phyloP scores from a whole-genome alignment of 1,139 yeast species.

The Diutina siamensis region DNA sequence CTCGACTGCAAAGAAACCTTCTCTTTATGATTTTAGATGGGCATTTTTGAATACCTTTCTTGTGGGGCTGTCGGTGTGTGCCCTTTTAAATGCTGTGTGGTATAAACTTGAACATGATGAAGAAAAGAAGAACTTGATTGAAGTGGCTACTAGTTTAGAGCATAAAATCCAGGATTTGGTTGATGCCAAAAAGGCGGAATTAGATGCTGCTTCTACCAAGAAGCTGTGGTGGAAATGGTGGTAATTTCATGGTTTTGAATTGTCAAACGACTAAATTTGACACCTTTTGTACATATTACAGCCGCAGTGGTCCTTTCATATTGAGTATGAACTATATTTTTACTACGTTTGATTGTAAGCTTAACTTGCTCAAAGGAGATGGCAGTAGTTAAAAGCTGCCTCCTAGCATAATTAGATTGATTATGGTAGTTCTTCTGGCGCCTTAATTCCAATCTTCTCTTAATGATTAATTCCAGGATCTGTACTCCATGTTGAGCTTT shows the following conservation, averaged over 20 bases:
- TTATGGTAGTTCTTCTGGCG: too few relatives aligned
- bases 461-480: too few relatives aligned
- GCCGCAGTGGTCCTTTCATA: too few relatives aligned
- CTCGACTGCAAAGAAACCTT: constrained; percentile 18
- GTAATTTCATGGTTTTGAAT: not conserved
- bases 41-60: constrained; percentile 31
- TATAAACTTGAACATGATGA: constrained; percentile 22
- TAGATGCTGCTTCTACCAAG: constrained; percentile 7
- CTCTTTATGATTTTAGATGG: constrained; percentile 24
- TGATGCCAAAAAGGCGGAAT: constrained; percentile 17
- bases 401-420: too few relatives aligned
- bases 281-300: too few relatives aligned
- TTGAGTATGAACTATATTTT: too few relatives aligned
- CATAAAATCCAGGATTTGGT: constrained; percentile 21
- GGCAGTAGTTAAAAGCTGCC: too few relatives aligned
- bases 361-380: too few relatives aligned
- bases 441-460: too few relatives aligned
- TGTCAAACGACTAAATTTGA: too few relatives aligned
- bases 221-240: constrained; percentile 2
- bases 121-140: constrained; percentile 15
- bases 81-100: constrained; percentile 26
- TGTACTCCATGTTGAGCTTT: too few relatives aligned
- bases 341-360: too few relatives aligned
- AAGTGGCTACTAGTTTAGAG: constrained; percentile 20
- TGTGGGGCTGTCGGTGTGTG: constrained; percentile 29